phyloP scores from a whole-genome alignment of 2,329 filamentous ascomycete species.

The Stylonectria norvegica region DNA sequence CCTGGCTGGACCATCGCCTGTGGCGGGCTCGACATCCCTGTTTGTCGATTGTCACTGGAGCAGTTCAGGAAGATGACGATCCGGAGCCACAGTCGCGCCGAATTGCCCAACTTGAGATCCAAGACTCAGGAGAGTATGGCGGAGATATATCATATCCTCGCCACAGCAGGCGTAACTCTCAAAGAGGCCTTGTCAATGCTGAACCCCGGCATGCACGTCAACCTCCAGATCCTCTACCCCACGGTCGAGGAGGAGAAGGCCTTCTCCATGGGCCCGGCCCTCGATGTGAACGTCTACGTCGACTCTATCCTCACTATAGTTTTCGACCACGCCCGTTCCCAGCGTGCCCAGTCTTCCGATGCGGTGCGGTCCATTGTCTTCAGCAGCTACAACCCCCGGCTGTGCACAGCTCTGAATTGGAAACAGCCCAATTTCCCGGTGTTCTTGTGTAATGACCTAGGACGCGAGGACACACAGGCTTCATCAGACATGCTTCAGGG shows the following conservation, averaged over 20 bases:
- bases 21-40: constrained; percentile 73
- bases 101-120: constrained; percentile 41
- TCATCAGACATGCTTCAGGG: constrained; percentile 39
- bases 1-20: constrained; percentile 78
- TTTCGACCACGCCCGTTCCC: constrained; percentile 80
- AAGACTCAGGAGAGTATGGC: constrained; percentile 56
- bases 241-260: constrained; percentile 67
- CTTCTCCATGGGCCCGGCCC: constrained; percentile 67
- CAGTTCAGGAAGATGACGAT: constrained; percentile 62
- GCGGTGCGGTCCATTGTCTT: constrained; percentile 86
- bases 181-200: constrained; percentile 72
- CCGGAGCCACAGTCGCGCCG: constrained; percentile 39
- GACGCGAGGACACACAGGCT: constrained; percentile 51
- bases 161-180: constrained; percentile 74
- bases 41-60: constrained; percentile 72
- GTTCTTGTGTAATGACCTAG: constrained; percentile 90
- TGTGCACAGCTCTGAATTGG: constrained; percentile 96
- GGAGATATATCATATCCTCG: constrained; percentile 68
- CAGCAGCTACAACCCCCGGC: constrained; percentile 83
- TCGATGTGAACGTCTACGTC: constrained; percentile 82
- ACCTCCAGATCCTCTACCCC: constrained; percentile 89
- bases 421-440: constrained; percentile 99
- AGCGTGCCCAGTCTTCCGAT: constrained; percentile 61
- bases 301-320: constrained; percentile 81
- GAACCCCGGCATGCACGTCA: constrained; percentile 77